Percentiles rank a stretch among this genome's conserved stretches.
Evolutionary conservation across 768 basidiomycete genomes (phyloP).

Genomic region (Amanita muscaria): DNA sequence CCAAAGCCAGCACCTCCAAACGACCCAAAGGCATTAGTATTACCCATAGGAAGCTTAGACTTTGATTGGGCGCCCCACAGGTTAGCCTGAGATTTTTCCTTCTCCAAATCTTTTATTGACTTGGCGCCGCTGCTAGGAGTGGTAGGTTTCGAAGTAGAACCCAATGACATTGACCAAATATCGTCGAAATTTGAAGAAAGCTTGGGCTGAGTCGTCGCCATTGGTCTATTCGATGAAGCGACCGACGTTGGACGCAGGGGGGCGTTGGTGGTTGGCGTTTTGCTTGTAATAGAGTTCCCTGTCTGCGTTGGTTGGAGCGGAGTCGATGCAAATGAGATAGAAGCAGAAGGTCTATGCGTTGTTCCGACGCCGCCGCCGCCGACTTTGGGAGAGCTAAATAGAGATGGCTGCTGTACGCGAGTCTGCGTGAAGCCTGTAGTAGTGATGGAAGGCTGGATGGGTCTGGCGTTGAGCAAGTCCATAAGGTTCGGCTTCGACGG

Average conservation of each 20-base stretch:
- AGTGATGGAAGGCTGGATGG: constrained; percentile 22
- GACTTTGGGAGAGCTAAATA: constrained; percentile 7
- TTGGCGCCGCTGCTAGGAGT: constrained; percentile 35
- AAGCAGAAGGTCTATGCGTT: constrained; percentile 29
- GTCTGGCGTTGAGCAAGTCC: constrained; percentile 36
- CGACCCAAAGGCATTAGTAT: constrained; percentile 21
- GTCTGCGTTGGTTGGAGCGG: constrained; percentile 19
- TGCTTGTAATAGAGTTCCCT: constrained; percentile 24
- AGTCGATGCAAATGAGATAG: constrained; percentile 27
- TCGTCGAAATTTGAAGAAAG: constrained; percentile 68
- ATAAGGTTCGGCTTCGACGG: constrained; percentile 36
- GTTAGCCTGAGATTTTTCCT: constrained; percentile 73
- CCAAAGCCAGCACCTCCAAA: constrained; percentile 19
- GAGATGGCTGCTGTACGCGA: constrained; percentile 21
- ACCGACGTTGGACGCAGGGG: constrained; percentile 16
- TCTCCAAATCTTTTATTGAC: constrained; percentile 84
- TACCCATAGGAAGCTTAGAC: constrained; percentile 7
- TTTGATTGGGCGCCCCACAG: constrained; percentile 56
- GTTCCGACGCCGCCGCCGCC: constrained; percentile 12
- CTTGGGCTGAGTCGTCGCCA: constrained; percentile 28
- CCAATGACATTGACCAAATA: constrained; percentile 78
- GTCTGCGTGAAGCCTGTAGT: constrained; percentile 19
- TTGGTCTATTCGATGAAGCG: background rate
- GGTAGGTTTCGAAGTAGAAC: constrained; percentile 33
- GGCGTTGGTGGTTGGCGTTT: constrained; percentile 6